These are phyloP conservation scores for Phialophora macrospora DNA, from an alignment of 2,329 filamentous ascomycete species.

Conservation along the genomic window DNA sequence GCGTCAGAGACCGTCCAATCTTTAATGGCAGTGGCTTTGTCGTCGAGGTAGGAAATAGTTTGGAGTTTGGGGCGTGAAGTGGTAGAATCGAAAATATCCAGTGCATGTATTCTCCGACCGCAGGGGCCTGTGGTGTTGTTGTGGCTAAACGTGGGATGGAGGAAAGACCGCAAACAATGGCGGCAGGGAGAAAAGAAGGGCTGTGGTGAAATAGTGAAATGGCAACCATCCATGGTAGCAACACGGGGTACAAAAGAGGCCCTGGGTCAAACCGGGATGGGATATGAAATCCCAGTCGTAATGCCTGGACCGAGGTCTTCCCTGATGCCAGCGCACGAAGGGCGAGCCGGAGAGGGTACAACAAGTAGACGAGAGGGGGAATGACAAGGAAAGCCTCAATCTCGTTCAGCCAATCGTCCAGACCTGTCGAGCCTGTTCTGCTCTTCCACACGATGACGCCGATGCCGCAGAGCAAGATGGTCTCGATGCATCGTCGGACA, in stretches of 20 bases:
- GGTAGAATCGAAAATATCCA: conserved; percentile 79
- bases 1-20: conserved; percentile 46
- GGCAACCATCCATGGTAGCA: conserved; percentile 76
- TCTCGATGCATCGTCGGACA: conserved; percentile 59
- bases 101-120: conserved; percentile 68
- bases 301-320: conserved; percentile 24
- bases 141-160: conserved; percentile 75
- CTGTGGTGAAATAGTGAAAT: conserved; percentile 71
- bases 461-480: conserved; percentile 59
- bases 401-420: conserved; percentile 31
- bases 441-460: conserved; percentile 42
- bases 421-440: conserved; percentile 16
- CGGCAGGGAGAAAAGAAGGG: conserved; percentile 70
- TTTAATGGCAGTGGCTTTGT: conserved; percentile 26
- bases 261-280: conserved; percentile 87
- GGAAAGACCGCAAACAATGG: conserved; percentile 79
- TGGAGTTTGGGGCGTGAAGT: conserved; percentile 45
- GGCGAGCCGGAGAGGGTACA: conserved; percentile 34
- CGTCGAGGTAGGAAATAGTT: neutral
- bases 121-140: conserved; percentile 60
- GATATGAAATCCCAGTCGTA: conserved; percentile 57
- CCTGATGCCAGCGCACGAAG: conserved; percentile 22
- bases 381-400: conserved; percentile 28
- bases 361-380: conserved; percentile 30
- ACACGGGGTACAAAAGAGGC: conserved; percentile 81